phyloP scores from a whole-genome alignment of 176 grass and related monocot genomes.

The maize (Zea mays) region Zm-B73-REFERENCE-NAM-5.0 NC_050101.1:64976501-64977000 shows the following conservation, averaged over 20 bases:
- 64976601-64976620: too few relatives aligned
- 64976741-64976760: background rate
- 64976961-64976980: constrained; percentile 77
- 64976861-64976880: constrained; percentile 85
- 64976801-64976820: constrained; percentile 14
- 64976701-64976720: background rate
- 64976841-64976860: constrained; percentile 83
- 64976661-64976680: too few relatives aligned
- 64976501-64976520: too few relatives aligned
- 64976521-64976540: too few relatives aligned
- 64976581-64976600: too few relatives aligned
- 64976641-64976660: too few relatives aligned
- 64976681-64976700: too few relatives aligned
- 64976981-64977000: constrained; percentile 70
- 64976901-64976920: constrained; percentile 70
- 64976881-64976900: constrained; percentile 90
- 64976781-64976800: constrained; percentile 46
- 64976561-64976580: too few relatives aligned
- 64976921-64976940: constrained; percentile 74
- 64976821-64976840: constrained; percentile 46
- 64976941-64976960: constrained; percentile 85
- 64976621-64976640: too few relatives aligned
- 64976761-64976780: background rate
- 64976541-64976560: too few relatives aligned
- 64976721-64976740: background rate